Evolutionary conservation across 2,329 filamentous ascomycete species (phyloP), one percentile per base, ranked within the genome.

Genomic region (Alternaria metachromatica): DNA sequence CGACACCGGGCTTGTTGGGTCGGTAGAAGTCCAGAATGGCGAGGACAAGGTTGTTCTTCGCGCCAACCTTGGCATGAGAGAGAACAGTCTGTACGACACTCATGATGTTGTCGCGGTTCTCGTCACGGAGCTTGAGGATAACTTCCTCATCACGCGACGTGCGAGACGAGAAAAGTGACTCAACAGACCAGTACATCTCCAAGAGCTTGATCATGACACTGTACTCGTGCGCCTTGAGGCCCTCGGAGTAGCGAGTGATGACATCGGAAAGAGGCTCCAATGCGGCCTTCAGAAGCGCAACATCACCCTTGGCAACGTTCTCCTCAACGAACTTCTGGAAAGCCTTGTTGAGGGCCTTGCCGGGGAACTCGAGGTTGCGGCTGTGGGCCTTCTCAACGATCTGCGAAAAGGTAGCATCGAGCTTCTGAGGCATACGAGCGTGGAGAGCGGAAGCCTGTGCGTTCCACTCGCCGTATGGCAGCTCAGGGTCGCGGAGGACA

Each of bases 381-480:
- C 88, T 83, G 80, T 90, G 92, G 45, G 94, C 89, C 64, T 92
- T 90, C 63, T 98, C 95, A 55, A 98, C 91, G 48, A 96, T 90
- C 74, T 96, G 92, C 12, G 90, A 89, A 70, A 99, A 90, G 68
- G 88, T 89, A 21, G 89, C 81, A 72, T 97, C 94, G 28, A 99
- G 89, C 83, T 95, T 97, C 78, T 95, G 91, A 0, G 96, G 96
- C 92, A 98, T 99, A 74, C 96, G 92, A 7, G 94, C 92, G 81
- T 98, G 95, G n/a, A 99, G 88, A 21, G 96, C 96, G 53, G 96
- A 97, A 72, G 97, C 96, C 78, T 98, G 94, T 6, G 95, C 92
- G 67, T 92, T 94, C 93, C 95, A 99, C 81, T 99, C 94, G 80
- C 95, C 94, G 79, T 96, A 99, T 2, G 96, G 96, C 67, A 99